Percentiles rank a stretch among this genome's conserved stretches.
These are phyloP conservation scores for Aethionema arabicum DNA, from an alignment of 345 rosid genomes.

Conservation along the genomic window DNA sequence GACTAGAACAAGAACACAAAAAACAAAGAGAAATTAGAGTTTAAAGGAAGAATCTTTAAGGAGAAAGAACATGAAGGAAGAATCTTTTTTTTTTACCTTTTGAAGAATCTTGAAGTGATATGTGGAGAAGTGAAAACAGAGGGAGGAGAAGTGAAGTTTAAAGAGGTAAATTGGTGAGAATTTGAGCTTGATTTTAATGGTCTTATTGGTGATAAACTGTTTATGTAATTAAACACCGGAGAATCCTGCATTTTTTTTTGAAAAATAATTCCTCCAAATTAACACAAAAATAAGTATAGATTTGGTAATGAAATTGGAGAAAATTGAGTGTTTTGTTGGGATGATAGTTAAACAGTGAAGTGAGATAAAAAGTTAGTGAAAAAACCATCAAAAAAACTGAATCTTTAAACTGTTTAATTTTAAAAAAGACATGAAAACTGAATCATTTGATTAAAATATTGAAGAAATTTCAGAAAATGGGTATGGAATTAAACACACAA, in stretches of 20 bases:
- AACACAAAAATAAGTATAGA: neutral
- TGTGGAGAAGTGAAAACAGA: slow-evolving; percentile 97
- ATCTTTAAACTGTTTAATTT: too few relatives aligned
- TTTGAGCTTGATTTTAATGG: slow-evolving; percentile 63
- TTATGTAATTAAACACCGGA: slow-evolving; percentile 86
- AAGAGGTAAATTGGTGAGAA: slow-evolving; percentile 67
- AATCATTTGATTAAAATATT: too few relatives aligned
- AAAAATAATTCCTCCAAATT: neutral
- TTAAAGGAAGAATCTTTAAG: neutral
- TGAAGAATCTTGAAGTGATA: slow-evolving; percentile 49
- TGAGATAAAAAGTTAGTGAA: too few relatives aligned
- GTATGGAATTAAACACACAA: too few relatives aligned
- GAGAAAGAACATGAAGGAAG: slow-evolving; percentile 22
- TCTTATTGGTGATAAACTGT: slow-evolving; percentile 90
- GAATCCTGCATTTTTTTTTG: slow-evolving; percentile 66
- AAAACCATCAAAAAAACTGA: too few relatives aligned
- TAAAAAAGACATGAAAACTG: too few relatives aligned
- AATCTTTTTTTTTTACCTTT: slow-evolving; percentile 76
- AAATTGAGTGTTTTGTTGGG: neutral
- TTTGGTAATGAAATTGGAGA: slow-evolving; percentile 7
- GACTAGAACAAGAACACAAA: too few relatives aligned
- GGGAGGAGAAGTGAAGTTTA: slow-evolving; percentile 69
- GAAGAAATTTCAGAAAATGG: too few relatives aligned
- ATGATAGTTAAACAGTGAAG: too few relatives aligned
- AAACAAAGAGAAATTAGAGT: neutral